phyloP scores from a whole-genome alignment of 164 flowering plant genomes.

The Aristolochia contorta region DNA sequence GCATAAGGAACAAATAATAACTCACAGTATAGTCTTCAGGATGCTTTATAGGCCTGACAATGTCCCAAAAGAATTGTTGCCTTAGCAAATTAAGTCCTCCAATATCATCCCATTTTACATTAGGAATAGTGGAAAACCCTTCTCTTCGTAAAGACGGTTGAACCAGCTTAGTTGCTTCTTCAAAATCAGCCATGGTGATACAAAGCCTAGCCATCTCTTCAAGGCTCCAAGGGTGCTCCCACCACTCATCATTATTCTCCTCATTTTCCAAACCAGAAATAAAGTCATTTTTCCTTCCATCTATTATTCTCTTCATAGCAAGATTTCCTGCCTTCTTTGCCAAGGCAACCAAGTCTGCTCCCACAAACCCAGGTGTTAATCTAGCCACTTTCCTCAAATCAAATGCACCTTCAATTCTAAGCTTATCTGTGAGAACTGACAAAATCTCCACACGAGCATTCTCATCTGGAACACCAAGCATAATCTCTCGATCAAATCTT shows the following conservation, averaged over 20 bases:
- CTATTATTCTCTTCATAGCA: no score
- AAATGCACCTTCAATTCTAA: no score
- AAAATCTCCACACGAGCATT: conserved; percentile 70
- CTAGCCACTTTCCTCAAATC: no score
- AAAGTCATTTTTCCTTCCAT: conserved; percentile 44
- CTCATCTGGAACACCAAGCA: conserved; percentile 77
- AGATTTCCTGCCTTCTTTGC: conserved; percentile 74
- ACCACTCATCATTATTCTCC: conserved; percentile 40
- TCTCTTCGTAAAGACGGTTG: conserved; percentile 89
- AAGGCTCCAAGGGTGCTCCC: conserved; percentile 49
- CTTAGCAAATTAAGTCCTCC: conserved; percentile 74
- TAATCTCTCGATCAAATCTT: conserved; percentile 80
- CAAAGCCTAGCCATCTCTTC: conserved; percentile 67
- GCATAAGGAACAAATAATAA: neutral
- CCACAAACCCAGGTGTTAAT: conserved; percentile 89
- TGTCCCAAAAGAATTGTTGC: conserved; percentile 51
- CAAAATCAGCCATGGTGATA: conserved; percentile 84
- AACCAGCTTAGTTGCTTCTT: conserved; percentile 70
- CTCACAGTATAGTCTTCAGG: conserved; percentile 64
- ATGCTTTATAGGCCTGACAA: conserved; percentile 54
- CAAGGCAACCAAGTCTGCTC: conserved; percentile 74
- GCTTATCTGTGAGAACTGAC: conserved; percentile 48
- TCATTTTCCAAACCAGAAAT: conserved; percentile 11
- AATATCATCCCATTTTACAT: conserved; percentile 92
- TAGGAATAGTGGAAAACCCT: conserved; percentile 81